A percentile compares a stretch with the other conserved stretches of the same genome.
Evolutionary conservation across 768 basidiomycete genomes (phyloP).

Genomic region (Russula sp.): DNA sequence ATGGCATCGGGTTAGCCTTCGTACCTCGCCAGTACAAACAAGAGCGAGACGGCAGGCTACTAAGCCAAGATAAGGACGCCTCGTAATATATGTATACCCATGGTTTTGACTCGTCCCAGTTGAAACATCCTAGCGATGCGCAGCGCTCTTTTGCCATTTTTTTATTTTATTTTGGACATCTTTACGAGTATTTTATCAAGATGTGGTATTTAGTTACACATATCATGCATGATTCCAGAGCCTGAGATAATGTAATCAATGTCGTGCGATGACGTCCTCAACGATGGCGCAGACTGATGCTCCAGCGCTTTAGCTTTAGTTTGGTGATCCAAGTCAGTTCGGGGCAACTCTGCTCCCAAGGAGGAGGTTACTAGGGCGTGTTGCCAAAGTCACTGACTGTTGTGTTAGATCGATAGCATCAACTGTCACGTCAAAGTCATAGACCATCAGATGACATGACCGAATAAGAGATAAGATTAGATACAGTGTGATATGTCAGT

Average conservation of each 20-base stretch:
- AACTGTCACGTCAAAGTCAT: too few species aligned
- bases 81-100: not conserved
- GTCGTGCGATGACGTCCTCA: too few species aligned
- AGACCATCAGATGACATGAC: too few species aligned
- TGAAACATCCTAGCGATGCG: not conserved
- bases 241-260: not conserved
- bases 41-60: conserved; percentile 7
- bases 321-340: too few species aligned
- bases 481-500: too few species aligned
- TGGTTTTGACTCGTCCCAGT: not conserved
- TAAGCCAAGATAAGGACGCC: conserved; percentile 1
- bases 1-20: conserved; percentile 1
- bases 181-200: not conserved
- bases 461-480: too few species aligned
- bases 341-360: too few species aligned
- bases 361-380: too few species aligned
- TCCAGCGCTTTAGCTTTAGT: not conserved
- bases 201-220: not conserved
- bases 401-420: too few species aligned
- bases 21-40: conserved; percentile 14
- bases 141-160: not conserved
- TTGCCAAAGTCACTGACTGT: too few species aligned
- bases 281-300: too few species aligned
- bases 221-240: too few species aligned
- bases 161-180: not conserved